Evolutionary conservation across 2,329 filamentous ascomycete genomes (phyloP), one percentile per base, ranked within the genome.

Genomic region (Albifimbria verrucaria): DNA sequence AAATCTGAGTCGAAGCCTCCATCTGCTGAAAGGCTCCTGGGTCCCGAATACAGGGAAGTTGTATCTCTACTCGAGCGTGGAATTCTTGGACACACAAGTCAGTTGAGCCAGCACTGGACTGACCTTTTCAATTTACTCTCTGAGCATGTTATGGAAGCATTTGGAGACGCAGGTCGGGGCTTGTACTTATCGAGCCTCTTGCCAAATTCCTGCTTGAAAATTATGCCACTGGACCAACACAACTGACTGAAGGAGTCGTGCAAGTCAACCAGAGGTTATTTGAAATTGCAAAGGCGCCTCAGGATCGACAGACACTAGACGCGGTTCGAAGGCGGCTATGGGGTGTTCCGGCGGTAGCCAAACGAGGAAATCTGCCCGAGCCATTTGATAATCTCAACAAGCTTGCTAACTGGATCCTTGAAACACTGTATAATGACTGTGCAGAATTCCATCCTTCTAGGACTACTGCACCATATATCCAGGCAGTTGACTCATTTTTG

Each of bases 111-210:
- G 17, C 65, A 72, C 7, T 85, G 81, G 81, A 65, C 74, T 23
- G 67, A 74, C 0, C 72, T 93, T 1, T 83, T 90, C 50, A 72
- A 79, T 9, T 68, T 76, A 1, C 71, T 90, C 9, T 73, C 81
- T 3, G 69, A 77, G 9, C 80, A 82, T 50, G 80, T 87, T 7
- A 78, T 76, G 18, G 72, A 77, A 12, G 85, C 90, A 57, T 81
- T 81, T 50, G 89, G 90, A 3, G 85, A 90, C 56, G 80, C 82
- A 17, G 86, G 84, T 6, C 78, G 86, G 41, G 85, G 5, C 75
- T 89, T 48, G 80, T 82, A 22, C 77, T 91, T 2, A 75, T 92
- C 39, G 90, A 95, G 55, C 88, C 87, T 1, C 62, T 94, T 3
- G 82, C 89, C 0, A 86, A 82, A 59, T 62, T 69, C 1, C 59